Percentiles rank a stretch among this genome's conserved stretches.
Conservation (phyloP, 805 yeast genomes). For the Saturnispora serradocipensis region DNA sequence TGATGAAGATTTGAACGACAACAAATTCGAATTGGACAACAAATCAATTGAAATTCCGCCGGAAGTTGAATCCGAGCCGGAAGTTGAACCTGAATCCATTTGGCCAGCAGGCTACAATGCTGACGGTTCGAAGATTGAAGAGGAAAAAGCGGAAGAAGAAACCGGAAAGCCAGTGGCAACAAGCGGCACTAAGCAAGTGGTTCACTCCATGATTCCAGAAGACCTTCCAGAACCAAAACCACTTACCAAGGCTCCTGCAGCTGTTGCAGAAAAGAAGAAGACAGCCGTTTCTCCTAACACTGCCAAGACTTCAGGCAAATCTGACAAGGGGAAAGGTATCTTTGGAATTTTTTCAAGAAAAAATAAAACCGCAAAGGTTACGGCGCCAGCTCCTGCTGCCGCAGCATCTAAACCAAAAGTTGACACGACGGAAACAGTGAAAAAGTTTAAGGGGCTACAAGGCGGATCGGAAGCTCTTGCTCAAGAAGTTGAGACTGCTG, state of each 20-base stretch:
- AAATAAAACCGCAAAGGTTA: not conserved
- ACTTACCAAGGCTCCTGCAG: not conserved
- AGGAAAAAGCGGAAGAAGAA: constrained; percentile 28
- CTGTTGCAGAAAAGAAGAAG: not conserved
- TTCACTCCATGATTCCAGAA: constrained; percentile 9
- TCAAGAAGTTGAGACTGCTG: not conserved
- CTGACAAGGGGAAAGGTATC: constrained; percentile 7
- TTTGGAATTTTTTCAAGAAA: constrained; percentile 8
- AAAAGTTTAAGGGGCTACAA: constrained; percentile 13
- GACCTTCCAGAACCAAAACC: not conserved
- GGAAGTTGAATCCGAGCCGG: constrained; percentile 22
- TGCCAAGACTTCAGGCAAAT: constrained; percentile 9
- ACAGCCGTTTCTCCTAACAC: constrained; percentile 8
- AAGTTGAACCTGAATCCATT: constrained; percentile 15
- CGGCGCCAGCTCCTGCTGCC: not conserved
- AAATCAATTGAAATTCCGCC: constrained; percentile 20
- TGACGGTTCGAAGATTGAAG: constrained; percentile 23
- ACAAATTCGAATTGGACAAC: constrained; percentile 23
- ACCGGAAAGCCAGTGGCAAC: constrained; percentile 20
- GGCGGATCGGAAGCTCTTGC: constrained; percentile 25
- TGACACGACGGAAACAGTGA: constrained; percentile 4
- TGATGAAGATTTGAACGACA: constrained; percentile 24
- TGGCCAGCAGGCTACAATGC: constrained; percentile 15
- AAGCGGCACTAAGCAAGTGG: constrained; percentile 9
- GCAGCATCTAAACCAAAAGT: not conserved